Base-by-base conservation (phyloP, 139 green algal species). In the Tetradesmus obliquus region DNA sequence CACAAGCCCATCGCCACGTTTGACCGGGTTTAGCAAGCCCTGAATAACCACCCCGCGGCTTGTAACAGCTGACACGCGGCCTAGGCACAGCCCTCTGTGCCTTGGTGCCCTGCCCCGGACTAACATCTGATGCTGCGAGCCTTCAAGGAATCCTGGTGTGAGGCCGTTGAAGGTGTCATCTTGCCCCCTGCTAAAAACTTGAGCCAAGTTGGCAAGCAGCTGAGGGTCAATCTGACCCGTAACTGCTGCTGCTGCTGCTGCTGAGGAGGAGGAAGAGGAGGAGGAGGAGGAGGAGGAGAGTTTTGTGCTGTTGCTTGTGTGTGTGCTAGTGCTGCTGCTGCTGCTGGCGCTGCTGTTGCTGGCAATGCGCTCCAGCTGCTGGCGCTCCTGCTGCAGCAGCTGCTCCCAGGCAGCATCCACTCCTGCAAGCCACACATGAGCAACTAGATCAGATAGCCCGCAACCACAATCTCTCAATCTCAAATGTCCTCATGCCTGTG, bases 121-220 rank as follows among this genome's bases (percentile, higher is more conserved):
- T 69, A 99, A 90, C 8, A 87, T 88, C 93, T 99, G 97, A 90
- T 99, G 97, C 57, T 87, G 55, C 55, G 93, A 74, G 12, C 97
- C 97, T 83, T 97, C 94, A 60, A 98, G 90, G 85, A 98, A 98
- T 20, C 97, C 97, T 32, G 95, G 94, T 2, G 95, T 97, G 15
- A 98, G 93, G 20, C 97, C 97, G 7, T 79, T 85, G 72, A 96
- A 92, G 45, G 90, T 58, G n/a, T 88, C 95, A 90, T 99, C 97
- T 94, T 99, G 97, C 5, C 95, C 97, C 20, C 97, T 91, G 0
- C 96, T 95, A 94, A 99, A 99, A 69, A 98, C 95, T 95, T 97
- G 95, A 80, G 17, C n/a, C 32, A 92, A 54, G 15, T 72, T 22
- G 13, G 3, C 2, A 6, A 89, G 82, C 72, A 76, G 19, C 3